Percentiles rank a stretch among this genome's conserved stretches.
These are phyloP conservation scores for Fusarium avenaceum DNA, from an alignment of 2,329 filamentous ascomycete genomes.

Conservation along the genomic window DNA sequence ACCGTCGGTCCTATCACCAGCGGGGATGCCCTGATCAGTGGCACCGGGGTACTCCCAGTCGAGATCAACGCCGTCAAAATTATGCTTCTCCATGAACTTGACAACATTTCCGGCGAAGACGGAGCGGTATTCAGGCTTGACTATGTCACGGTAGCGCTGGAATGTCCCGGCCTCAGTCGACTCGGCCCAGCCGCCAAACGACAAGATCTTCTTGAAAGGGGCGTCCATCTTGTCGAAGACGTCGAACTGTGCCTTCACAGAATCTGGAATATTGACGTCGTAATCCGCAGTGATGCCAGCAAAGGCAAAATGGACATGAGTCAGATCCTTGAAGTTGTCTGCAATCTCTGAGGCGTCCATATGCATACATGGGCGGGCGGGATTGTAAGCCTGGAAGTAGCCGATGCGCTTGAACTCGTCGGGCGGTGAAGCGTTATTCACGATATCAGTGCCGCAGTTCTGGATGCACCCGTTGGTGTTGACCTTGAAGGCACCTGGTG, in stretches of 20 bases:
- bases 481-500: neutral
- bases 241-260: conserved; percentile 32
- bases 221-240: conserved; percentile 7
- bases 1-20: conserved; percentile 32
- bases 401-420: conserved; percentile 27
- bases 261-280: conserved; percentile 33
- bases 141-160: conserved; percentile 37
- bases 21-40: conserved; percentile 50
- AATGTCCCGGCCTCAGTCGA: conserved; percentile 32
- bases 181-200: conserved; percentile 51
- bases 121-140: conserved; percentile 49
- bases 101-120: conserved; percentile 52
- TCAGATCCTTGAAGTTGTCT: conserved; percentile 43
- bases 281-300: conserved; percentile 45
- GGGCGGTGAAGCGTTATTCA: conserved; percentile 24
- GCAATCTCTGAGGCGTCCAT: conserved; percentile 30
- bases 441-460: conserved; percentile 48
- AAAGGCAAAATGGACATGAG: conserved; percentile 57
- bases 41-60: conserved; percentile 59
- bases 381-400: conserved; percentile 54
- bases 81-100: conserved; percentile 54
- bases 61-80: conserved; percentile 57
- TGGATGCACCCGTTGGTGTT: conserved; percentile 48
- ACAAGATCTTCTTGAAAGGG: conserved; percentile 44
- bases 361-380: conserved; percentile 50